Percentiles rank a stretch among this genome's conserved stretches.
These are phyloP conservation scores for Bipolaris zeicola DNA, from an alignment of 2,329 filamentous ascomycete genomes.

Conservation along the genomic window DNA sequence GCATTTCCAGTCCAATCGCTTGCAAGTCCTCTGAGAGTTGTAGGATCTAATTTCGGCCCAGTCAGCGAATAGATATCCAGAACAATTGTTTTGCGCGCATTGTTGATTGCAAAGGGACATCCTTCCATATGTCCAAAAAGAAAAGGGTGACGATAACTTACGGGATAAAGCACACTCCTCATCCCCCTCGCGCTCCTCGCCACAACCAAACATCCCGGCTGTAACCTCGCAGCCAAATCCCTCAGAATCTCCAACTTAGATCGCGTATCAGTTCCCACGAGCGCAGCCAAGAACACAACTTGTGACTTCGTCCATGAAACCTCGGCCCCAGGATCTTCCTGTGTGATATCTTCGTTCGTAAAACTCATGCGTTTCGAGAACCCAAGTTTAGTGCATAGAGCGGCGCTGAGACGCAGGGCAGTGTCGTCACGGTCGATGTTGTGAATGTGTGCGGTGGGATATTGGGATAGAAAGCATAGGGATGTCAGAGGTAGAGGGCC, in stretches of 20 bases:
- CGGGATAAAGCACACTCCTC: constrained; percentile 56
- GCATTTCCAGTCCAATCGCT: constrained; percentile 45
- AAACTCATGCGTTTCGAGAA: constrained; percentile 50
- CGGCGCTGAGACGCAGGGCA: constrained; percentile 44
- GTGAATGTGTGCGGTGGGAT: constrained; percentile 41
- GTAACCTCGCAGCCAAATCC: constrained; percentile 49
- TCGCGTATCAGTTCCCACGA: constrained; percentile 53
- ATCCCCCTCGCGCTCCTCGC: constrained; percentile 54
- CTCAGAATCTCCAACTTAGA: constrained; percentile 52
- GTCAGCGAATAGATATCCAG: neutral
- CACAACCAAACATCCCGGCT: constrained; percentile 52
- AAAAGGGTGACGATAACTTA: constrained; percentile 30
- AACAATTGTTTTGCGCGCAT: neutral
- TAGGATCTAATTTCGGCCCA: constrained; percentile 41
- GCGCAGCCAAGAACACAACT: constrained; percentile 58
- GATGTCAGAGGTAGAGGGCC: constrained; percentile 58
- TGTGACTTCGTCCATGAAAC: constrained; percentile 47
- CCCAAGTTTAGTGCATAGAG: constrained; percentile 45
- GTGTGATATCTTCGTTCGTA: constrained; percentile 41
- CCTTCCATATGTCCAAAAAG: neutral
- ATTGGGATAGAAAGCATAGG: constrained; percentile 50
- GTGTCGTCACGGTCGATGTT: constrained; percentile 52
- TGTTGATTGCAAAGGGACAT: too few relatives aligned
- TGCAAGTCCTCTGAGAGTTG: constrained; percentile 44
- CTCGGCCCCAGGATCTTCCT: neutral